Base-by-base conservation (phyloP, 208 protist species). In the Paratrypanosoma confusum region DNA sequence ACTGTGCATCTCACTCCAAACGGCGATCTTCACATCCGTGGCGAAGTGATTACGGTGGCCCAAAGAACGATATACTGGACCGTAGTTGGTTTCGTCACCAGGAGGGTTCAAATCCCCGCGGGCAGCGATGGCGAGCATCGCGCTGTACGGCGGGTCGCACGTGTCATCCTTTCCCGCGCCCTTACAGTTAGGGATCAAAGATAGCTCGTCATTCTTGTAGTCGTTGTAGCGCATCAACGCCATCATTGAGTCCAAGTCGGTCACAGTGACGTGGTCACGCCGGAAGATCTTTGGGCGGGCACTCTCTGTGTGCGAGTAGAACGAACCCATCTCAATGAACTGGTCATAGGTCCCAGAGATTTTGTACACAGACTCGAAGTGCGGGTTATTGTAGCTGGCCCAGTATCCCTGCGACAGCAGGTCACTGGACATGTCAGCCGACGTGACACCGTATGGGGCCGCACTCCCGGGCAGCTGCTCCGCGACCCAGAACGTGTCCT, bases 361-460 rank as follows among this genome's bases (percentile, higher is more conserved):
- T 24, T 85, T 62, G 52, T 81, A 91, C 21, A 84, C 67, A 32
- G 71, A 52, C 11, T 39, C 23, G 41, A 86, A 83, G 34, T 50
- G 87, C 16, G 85, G 85, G 25, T 85, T 62, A 52, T 95, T 95
- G 60, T 85, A 95, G 35, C 58, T 73, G 13, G 78, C 61, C 75
- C 74, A 91, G 57, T 77, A 87, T 3, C 50, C 51, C 7, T 52
- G 17, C 14, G 40, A 39, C 11, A 35, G 51, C 0, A 89, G 42
- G 11, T 57, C 24, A 5, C 16, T 14, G 1, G 83, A 92, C 23
- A 74, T 58, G 48, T 96, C 91, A 14, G 42, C 29, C n/a, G 37
- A 39, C 4, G 48, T 41, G 2, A 82, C 50, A 1, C 61, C 61
- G 16, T 45, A 13, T 5, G 52, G 40, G 21, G 6, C 2, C 3